A percentile compares a stretch with the other conserved stretches of the same genome.
These are phyloP conservation scores for Lentinus polychrous DNA, from an alignment of 1,284 basidiomycete species.

Conservation along the genomic window DNA sequence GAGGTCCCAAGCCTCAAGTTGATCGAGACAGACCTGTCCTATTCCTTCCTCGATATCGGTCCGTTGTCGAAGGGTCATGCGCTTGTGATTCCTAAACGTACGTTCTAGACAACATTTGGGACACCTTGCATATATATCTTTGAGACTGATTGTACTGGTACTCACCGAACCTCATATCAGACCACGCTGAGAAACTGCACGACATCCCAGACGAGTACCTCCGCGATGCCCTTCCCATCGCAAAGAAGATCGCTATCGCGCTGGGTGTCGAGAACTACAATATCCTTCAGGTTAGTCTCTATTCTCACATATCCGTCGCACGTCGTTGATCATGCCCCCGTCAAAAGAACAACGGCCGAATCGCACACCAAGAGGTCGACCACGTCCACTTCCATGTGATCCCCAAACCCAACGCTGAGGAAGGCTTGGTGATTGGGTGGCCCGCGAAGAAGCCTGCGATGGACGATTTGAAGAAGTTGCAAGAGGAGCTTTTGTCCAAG, in stretches of 20 bases:
- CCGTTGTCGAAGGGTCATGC: slow-evolving; percentile 84
- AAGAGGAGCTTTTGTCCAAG: slow-evolving; percentile 53
- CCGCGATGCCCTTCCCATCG: slow-evolving; percentile 66
- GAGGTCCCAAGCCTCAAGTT: slow-evolving; percentile 81
- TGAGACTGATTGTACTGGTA: too few species aligned
- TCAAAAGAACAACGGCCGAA: slow-evolving; percentile 73
- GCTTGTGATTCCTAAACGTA: slow-evolving; percentile 88
- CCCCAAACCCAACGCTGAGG: slow-evolving; percentile 67
- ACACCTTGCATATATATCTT: not conserved
- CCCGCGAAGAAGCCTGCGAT: slow-evolving; percentile 44
- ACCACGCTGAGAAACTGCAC: slow-evolving; percentile 71
- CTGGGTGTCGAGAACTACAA: slow-evolving; percentile 79
- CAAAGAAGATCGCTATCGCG: slow-evolving; percentile 83
- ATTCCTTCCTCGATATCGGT: slow-evolving; percentile 84
- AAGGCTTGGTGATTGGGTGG: slow-evolving; percentile 78
- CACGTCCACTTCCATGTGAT: slow-evolving; percentile 92
- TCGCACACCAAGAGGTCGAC: slow-evolving; percentile 79
- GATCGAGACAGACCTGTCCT: slow-evolving; percentile 71
- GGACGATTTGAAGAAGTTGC: slow-evolving; percentile 55
- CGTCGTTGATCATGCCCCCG: not conserved
- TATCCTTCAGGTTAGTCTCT: slow-evolving; percentile 56
- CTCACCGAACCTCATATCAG: slow-evolving; percentile 29
- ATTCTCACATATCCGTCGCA: too few species aligned
- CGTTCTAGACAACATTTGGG: slow-evolving; percentile 11
- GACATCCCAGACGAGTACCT: slow-evolving; percentile 79